phyloP scores from a whole-genome alignment of 2,329 filamentous ascomycete species.

The Trichoderma sp. region DNA sequence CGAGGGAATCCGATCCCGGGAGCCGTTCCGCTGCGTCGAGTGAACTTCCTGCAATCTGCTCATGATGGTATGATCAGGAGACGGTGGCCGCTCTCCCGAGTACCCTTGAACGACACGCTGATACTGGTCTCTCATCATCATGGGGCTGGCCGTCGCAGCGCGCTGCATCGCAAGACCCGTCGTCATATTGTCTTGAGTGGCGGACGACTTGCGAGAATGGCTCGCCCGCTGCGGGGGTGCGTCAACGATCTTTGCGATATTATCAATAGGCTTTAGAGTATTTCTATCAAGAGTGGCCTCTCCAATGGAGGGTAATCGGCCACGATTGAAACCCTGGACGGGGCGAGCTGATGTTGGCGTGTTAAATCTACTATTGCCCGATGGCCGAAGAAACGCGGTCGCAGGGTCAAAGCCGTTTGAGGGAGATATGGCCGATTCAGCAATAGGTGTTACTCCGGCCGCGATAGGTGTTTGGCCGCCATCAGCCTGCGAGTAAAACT shows the following conservation, averaged over 20 bases:
- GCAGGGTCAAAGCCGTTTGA: conserved; percentile 61
- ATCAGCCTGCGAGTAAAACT: conserved; percentile 60
- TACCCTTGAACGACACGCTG: conserved; percentile 37
- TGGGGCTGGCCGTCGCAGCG: conserved; percentile 67
- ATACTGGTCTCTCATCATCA: conserved; percentile 58
- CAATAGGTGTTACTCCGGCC: conserved; percentile 84
- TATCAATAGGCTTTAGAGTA: conserved; percentile 31
- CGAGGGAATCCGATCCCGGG: conserved; percentile 75
- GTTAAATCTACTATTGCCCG: conserved; percentile 67
- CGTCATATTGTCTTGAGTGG: conserved; percentile 42
- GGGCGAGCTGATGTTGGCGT: conserved; percentile 65
- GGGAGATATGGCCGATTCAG: conserved; percentile 68
- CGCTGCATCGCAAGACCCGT: conserved; percentile 56
- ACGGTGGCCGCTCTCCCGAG: conserved; percentile 58
- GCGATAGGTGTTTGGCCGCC: conserved; percentile 73
- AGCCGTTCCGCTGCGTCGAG: conserved; percentile 64
- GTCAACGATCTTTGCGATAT: conserved; percentile 30
- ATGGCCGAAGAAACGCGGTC: conserved; percentile 68
- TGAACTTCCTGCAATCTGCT: conserved; percentile 60
- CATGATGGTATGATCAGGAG: conserved; percentile 61
- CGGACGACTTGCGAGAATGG: conserved; percentile 41
- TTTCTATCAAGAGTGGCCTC: conserved; percentile 49
- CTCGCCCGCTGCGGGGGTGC: conserved; percentile 32
- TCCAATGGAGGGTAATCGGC: conserved; percentile 76
- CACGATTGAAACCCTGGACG: conserved; percentile 60